Base-by-base conservation (phyloP, 805 yeast genomes). In the Torulaspora indica region DNA sequence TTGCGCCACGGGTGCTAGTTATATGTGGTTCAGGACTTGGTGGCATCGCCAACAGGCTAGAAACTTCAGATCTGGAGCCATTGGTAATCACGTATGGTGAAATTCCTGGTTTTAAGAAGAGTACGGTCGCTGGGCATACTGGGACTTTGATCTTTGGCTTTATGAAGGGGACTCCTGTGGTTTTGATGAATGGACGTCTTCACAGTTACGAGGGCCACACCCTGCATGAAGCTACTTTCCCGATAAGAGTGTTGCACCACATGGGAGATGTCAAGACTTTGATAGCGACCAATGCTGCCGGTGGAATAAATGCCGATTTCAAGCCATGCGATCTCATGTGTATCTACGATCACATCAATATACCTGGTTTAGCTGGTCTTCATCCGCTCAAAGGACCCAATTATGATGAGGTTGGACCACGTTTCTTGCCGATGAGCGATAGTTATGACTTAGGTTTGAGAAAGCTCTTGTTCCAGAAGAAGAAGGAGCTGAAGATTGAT, bases 21-120 rank as follows among this genome's bases (percentile, higher is more conserved):
- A 85, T 91, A 42, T 90, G 97, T 67, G 98, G 98, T 5, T 85
- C 96, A 4, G 98, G 98, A 0, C 72, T 91, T 13, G 95, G 96
- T 9, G 95, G 95, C 0, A 81, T 91, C 39, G 82, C 90, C 1
- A 71, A 76, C 38, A 55, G 67, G n/a, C 45, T 68, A 8, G 33
- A 66, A 3, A 60, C 63, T 15, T 24, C 34, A 8, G 60, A 68
- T 4, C 61, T 70, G 4, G 66, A 71, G 25, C 65, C 68, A 35
- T 65, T 78, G 15, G 76, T 72, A 38, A 72, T 91, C 22, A 68
- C 81, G 1, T 91, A 88, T 60, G 53, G 62, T 5, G 72, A 74
- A 0, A 85, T 91, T 38, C 97, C 97, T 0, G 86, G 91, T 0
- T 90, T 91, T 65, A 76, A 76, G 57, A 57, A 67, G 0, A 83